Base-by-base conservation (phyloP, 1,139 yeast genomes). In the Wickerhamiella infanticola region DNA sequence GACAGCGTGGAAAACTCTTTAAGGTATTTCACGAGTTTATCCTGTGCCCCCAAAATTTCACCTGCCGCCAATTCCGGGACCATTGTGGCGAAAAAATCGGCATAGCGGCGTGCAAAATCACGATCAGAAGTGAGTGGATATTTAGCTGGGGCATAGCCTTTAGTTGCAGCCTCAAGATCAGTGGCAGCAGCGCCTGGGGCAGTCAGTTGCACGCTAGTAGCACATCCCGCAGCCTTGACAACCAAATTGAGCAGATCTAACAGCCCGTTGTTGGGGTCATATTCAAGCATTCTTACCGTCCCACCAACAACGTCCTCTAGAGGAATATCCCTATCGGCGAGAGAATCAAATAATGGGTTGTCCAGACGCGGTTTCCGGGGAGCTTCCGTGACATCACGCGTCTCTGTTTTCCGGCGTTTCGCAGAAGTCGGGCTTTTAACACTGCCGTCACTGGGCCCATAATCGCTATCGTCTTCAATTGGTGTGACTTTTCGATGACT, bases 221-320 rank as follows among this genome's bases (percentile, higher is more conserved):
- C 31, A 41, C 47, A 42, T 35, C 55, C 55, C 4, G 51, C 47
- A 5, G 45, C 38, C n/a, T 40, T 42, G 24, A 48, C 45, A 4
- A 47, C 24, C 18, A 51, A 41, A 8, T 49, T 23, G 3, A 47
- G 26, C 9, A 50, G n/a, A 41, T 53, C 53, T 5, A 42, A 47
- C 13, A 51, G 9, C 1, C 55, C 55, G 9, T 45, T 41, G 4
- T 41, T 37, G 13, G 40, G 37, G 27, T 52, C 55, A 37, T 49
- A 53, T 35, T 43, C 42, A 29, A 53, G 49, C 41, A 45, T 26
- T 3, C 55, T 48, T 35, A 48, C 46, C 35, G 51, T 33, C 24
- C 50, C 44, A 39, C 50, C 54, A 3, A 37, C 45, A 13, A 48
- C 39, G 35, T 46, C 46, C 24, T 48, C 49, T 3, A 41, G 9